Evolutionary conservation across 2,329 filamentous ascomycete species (phyloP).

Genomic region (Byssochlamys sp.): DNA sequence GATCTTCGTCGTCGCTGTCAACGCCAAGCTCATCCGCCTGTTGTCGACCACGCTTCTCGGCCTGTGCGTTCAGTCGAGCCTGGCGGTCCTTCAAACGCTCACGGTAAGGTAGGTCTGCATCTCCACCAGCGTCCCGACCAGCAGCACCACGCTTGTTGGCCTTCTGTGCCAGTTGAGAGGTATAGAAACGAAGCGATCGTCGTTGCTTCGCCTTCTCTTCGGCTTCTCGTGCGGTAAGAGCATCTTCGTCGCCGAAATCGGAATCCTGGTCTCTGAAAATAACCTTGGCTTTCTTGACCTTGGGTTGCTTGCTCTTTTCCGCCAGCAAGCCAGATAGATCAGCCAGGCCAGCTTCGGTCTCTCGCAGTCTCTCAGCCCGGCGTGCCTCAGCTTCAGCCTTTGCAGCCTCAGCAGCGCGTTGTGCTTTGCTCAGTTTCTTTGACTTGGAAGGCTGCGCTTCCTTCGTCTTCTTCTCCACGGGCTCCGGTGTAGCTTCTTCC

Average conservation of each 20-base stretch:
- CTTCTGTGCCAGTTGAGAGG: conserved; percentile 92
- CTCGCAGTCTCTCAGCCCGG: conserved; percentile 44
- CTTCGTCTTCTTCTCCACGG: conserved; percentile 23
- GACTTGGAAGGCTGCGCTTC: conserved; percentile 26
- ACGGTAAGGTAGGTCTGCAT: conserved; percentile 62
- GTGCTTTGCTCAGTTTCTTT: conserved; percentile 40
- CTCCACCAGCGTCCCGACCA: conserved; percentile 52
- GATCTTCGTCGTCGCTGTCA: conserved; percentile 58
- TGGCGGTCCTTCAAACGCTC: conserved; percentile 81
- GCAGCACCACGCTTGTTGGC: conserved; percentile 64
- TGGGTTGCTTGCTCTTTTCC: conserved; percentile 41
- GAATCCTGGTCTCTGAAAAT: conserved; percentile 48
- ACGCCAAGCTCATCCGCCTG: conserved; percentile 54
- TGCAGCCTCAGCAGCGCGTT: conserved; percentile 43
- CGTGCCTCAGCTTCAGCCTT: conserved; percentile 46
- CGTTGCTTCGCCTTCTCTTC: conserved; percentile 82
- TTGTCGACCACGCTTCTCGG: conserved; percentile 69
- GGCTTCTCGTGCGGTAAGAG: conserved; percentile 65
- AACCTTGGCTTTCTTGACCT: conserved; percentile 24
- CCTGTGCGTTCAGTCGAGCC: conserved; percentile 76
- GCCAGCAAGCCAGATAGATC: conserved; percentile 55
- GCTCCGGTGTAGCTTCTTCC: conserved; percentile 16
- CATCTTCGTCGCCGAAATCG: conserved; percentile 86
- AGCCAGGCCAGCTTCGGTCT: conserved; percentile 61
- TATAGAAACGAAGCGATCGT: conserved; percentile 93